phyloP scores from a whole-genome alignment of 306 rosid genomes.

The Quercus alba region DNA sequence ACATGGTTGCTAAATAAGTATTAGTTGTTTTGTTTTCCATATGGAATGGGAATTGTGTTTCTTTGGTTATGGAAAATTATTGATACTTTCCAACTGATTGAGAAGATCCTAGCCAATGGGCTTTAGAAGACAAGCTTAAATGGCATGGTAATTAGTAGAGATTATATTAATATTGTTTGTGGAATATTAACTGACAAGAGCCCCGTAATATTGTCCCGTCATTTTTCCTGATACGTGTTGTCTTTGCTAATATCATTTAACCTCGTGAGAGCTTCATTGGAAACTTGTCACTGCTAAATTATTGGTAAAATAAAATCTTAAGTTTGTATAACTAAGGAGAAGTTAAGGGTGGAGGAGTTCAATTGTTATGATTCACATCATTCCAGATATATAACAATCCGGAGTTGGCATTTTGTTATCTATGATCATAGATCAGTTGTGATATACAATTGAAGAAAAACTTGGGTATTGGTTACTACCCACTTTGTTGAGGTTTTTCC shows the following conservation, averaged over 20 bases:
- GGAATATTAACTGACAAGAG: not conserved
- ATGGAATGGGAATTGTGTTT: not conserved
- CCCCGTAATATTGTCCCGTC: not conserved
- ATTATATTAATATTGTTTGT: not conserved
- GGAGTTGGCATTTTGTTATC: not conserved
- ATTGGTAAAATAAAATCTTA: not conserved
- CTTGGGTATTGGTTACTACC: not conserved
- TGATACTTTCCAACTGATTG: not conserved
- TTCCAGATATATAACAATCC: not conserved
- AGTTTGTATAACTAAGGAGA: not conserved
- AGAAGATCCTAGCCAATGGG: not conserved
- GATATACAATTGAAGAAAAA: not conserved
- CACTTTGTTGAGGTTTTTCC: not conserved
- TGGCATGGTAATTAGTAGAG: slow-evolving; percentile 4
- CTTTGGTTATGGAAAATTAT: slow-evolving; percentile 4
- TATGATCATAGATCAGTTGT: not conserved
- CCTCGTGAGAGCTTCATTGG: not conserved
- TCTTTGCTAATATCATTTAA: not conserved
- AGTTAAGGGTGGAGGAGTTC: not conserved
- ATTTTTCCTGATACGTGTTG: not conserved
- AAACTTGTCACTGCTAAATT: not conserved
- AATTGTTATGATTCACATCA: not conserved
- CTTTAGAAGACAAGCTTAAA: not conserved
- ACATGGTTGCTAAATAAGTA: not conserved
- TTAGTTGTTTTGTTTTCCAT: not conserved